Conservation (phyloP, 1,284 basidiomycete genomes). For the Apiotrichum sp. region DNA sequence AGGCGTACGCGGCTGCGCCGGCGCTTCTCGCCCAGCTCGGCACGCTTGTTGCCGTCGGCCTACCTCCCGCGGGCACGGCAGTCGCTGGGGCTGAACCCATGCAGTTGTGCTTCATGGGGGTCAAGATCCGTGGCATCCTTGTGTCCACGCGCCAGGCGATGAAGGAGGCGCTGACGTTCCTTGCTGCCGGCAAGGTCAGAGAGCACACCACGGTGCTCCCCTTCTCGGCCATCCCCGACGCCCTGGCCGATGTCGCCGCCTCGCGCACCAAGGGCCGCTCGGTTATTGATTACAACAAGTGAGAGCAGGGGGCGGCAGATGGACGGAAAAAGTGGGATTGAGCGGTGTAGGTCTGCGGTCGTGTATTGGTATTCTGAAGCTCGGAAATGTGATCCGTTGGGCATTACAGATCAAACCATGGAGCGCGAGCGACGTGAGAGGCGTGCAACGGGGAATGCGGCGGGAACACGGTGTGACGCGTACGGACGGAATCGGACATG, state of each 20-base stretch:
- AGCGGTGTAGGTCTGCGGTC: no score
- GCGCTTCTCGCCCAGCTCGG: slow-evolving; percentile 10
- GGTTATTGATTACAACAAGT: slow-evolving; percentile 10
- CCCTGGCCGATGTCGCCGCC: slow-evolving; percentile 8
- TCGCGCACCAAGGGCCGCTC: slow-evolving; percentile 11
- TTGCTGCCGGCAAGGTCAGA: slow-evolving; percentile 16
- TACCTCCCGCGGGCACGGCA: slow-evolving; percentile 25
- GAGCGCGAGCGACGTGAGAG: no score
- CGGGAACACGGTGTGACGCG: no score
- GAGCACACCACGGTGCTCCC: slow-evolving; percentile 14
- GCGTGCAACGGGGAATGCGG: no score
- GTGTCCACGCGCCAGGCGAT: slow-evolving; percentile 24
- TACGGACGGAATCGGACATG: no score
- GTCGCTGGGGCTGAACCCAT: slow-evolving; percentile 33
- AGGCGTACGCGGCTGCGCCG: slow-evolving; percentile 12
- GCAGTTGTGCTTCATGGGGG: slow-evolving; percentile 41
- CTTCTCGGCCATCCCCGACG: slow-evolving; percentile 13
- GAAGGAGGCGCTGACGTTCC: slow-evolving; percentile 9
- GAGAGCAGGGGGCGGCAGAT: no score
- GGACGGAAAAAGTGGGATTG: no score
- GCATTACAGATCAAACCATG: no score
- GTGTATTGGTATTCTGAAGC: no score
- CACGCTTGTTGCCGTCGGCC: slow-evolving; percentile 12
- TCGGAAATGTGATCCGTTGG: no score
- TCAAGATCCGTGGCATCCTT: slow-evolving; percentile 41